A percentile compares a stretch with the other conserved stretches of the same genome.
Conservation (phyloP, 2,329 filamentous ascomycete genomes). For the Diplodia corticola region DNA sequence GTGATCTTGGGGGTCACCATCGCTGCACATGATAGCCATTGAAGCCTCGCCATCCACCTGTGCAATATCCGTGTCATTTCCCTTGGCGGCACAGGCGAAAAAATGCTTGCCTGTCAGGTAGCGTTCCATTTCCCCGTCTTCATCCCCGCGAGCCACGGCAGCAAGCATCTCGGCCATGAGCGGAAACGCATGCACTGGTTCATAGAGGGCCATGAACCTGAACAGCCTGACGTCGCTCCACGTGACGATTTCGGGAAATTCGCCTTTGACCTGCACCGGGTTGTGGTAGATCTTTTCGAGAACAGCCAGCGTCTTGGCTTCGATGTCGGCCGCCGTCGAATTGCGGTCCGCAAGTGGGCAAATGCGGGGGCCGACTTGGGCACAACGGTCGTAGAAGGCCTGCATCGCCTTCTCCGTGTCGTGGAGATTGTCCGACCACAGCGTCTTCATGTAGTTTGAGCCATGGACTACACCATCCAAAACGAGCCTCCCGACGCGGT, state of each 20-base stretch:
- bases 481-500: constrained; percentile 37
- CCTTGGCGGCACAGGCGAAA: constrained; percentile 33
- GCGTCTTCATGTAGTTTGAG: constrained; percentile 38
- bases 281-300: constrained; percentile 42
- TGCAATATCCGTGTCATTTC: constrained; percentile 28
- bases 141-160: constrained; percentile 37
- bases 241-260: constrained; percentile 41
- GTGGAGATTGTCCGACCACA: constrained; percentile 43
- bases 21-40: constrained; percentile 43
- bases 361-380: constrained; percentile 40
- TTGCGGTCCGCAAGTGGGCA: constrained; percentile 44
- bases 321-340: constrained; percentile 39
- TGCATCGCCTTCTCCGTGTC: constrained; percentile 48
- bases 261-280: constrained; percentile 38
- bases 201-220: constrained; percentile 42
- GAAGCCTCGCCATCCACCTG: constrained; percentile 26
- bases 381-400: constrained; percentile 49
- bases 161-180: constrained; percentile 38
- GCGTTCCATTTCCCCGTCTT: constrained; percentile 29
- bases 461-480: constrained; percentile 51
- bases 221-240: constrained; percentile 42
- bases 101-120: constrained; percentile 28
- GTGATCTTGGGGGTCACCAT: constrained; percentile 38
- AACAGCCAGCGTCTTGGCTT: constrained; percentile 36
- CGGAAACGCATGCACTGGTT: constrained; percentile 37